Percentiles rank a stretch among this genome's conserved stretches.
Evolutionary conservation across 345 rosid species (phyloP).

Genomic region (Hypericum perforatum): DNA sequence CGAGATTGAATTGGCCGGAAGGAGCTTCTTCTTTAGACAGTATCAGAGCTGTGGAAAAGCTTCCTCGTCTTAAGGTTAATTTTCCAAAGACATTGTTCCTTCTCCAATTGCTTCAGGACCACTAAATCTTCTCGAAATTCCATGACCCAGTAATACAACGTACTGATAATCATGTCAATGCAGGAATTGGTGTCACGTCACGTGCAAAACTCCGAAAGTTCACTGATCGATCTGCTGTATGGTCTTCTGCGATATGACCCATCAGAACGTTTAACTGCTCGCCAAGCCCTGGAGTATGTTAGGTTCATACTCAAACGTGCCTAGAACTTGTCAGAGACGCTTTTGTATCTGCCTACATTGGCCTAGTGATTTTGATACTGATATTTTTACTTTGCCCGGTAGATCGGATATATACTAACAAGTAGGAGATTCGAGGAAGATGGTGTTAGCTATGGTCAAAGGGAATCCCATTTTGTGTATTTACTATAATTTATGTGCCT

Average conservation of each 20-base stretch:
- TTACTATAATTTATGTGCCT: too few relatives aligned
- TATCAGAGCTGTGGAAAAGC: constrained; percentile 73
- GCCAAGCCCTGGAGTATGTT: constrained; percentile 57
- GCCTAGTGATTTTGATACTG: too few relatives aligned
- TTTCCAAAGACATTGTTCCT: not conserved
- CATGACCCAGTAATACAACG: not conserved
- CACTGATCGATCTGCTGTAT: constrained; percentile 41
- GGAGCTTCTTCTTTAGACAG: constrained; percentile 77
- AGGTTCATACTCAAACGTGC: too few relatives aligned
- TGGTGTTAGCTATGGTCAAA: too few relatives aligned
- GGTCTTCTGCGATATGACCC: constrained; percentile 62
- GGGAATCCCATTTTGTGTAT: too few relatives aligned
- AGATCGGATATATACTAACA: too few relatives aligned
- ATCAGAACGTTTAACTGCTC: constrained; percentile 59
- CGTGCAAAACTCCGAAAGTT: constrained; percentile 34
- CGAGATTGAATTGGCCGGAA: constrained; percentile 74
- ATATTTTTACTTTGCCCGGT: too few relatives aligned
- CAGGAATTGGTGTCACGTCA: constrained; percentile 51
- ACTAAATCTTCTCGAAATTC: not conserved
- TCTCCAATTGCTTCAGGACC: not conserved
- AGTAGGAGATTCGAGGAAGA: too few relatives aligned
- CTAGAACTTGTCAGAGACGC: too few relatives aligned
- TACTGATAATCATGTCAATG: constrained; percentile 2
- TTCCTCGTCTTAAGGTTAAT: constrained; percentile 45
- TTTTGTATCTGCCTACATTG: too few relatives aligned